Conservation (phyloP, 805 yeast species). For the Yamadazyma ubonensis region DNA sequence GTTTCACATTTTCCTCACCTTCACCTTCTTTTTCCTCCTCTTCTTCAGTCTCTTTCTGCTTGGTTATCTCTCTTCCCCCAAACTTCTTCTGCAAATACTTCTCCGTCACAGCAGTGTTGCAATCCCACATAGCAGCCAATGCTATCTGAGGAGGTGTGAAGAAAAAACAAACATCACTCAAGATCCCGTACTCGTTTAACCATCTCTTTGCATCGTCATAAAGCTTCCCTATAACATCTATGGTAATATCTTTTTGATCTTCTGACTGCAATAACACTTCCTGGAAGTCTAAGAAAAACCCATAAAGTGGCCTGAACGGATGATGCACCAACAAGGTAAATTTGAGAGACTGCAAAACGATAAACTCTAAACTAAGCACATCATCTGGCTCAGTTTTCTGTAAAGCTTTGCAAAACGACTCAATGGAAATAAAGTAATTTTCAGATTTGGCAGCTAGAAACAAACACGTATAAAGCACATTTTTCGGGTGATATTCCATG, state of each 20-base stretch:
- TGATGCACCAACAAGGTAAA: constrained; percentile 87
- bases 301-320: constrained; percentile 87
- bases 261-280: constrained; percentile 32
- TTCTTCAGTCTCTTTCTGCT: constrained; percentile 3
- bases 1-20: constrained; percentile 11
- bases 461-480: constrained; percentile 66
- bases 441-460: constrained; percentile 93
- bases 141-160: constrained; percentile 97
- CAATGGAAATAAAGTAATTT: constrained; percentile 83
- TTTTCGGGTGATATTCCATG: constrained; percentile 85
- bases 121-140: constrained; percentile 72
- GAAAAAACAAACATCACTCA: constrained; percentile 72
- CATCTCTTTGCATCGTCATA: constrained; percentile 70
- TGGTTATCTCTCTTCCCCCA: constrained; percentile 11
- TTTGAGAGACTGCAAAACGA: constrained; percentile 65
- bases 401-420: constrained; percentile 70
- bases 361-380: constrained; percentile 77
- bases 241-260: constrained; percentile 4
- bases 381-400: constrained; percentile 64
- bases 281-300: constrained; percentile 90
- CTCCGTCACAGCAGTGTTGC: constrained; percentile 61
- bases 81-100: constrained; percentile 69
- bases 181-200: constrained; percentile 60
- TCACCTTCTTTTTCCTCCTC: constrained; percentile 18
- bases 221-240: constrained; percentile 55